Evolutionary conservation across 345 rosid genomes (phyloP).

Genomic region (Erucastrum elatum): DNA sequence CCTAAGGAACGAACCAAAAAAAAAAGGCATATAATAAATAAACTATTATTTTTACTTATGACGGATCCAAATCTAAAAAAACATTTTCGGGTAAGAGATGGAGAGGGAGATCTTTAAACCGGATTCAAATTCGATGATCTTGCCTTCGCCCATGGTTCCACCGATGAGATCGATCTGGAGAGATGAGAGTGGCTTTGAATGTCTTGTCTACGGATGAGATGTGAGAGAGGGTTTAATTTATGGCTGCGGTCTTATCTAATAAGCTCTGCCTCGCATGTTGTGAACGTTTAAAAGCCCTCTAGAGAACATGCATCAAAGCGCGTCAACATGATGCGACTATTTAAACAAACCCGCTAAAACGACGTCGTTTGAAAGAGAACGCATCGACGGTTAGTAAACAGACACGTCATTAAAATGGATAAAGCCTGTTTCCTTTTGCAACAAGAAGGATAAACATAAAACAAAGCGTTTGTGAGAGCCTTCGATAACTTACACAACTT

Average conservation of each 20-base stretch:
- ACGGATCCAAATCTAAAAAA: too few relatives aligned
- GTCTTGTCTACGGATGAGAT: not conserved
- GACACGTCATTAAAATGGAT: not conserved
- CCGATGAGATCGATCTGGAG: too few relatives aligned
- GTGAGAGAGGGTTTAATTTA: not conserved
- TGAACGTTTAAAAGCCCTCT: too few relatives aligned
- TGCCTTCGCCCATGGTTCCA: not conserved
- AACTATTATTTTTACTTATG: too few relatives aligned
- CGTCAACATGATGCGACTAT: too few relatives aligned
- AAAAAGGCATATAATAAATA: too few relatives aligned
- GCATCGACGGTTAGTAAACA: too few relatives aligned
- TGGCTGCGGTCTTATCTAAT: not conserved
- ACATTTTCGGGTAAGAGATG: too few relatives aligned
- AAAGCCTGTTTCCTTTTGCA: not conserved
- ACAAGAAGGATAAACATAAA: slow-evolving; percentile 9
- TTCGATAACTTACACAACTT: not conserved
- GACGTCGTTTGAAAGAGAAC: too few relatives aligned
- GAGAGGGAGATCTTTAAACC: not conserved
- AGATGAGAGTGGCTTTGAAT: not conserved
- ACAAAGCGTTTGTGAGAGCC: slow-evolving; percentile 3
- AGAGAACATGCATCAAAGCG: too few relatives aligned
- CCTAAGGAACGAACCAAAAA: not conserved
- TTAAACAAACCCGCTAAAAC: too few relatives aligned
- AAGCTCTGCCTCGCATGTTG: not conserved
- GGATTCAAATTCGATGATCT: not conserved